Conservation (phyloP, 257 asterid species). For the Rauvolfia tetraphylla region DNA sequence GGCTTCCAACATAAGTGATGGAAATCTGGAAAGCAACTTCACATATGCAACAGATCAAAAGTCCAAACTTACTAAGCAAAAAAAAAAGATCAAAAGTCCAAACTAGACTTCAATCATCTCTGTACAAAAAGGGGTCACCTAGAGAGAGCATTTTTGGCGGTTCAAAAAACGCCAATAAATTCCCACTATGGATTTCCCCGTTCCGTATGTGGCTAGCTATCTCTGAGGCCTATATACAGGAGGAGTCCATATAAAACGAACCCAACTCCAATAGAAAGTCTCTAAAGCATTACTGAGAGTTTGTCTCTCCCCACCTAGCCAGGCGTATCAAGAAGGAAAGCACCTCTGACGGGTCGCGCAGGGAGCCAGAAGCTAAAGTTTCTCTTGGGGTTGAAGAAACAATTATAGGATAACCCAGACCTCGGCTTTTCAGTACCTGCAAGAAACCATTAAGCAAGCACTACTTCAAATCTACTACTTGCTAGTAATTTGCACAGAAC, state of each 20-base stretch:
- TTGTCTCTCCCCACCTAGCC: conserved; percentile 41
- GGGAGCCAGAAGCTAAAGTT: conserved; percentile 56
- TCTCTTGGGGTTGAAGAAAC: conserved; percentile 63
- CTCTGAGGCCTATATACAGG: not conserved
- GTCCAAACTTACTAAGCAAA: not conserved
- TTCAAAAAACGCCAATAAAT: not conserved
- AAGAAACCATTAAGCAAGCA: not conserved
- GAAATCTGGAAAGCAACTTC: not conserved
- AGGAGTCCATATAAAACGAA: not conserved
- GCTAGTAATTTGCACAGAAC: not conserved
- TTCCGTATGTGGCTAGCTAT: not conserved
- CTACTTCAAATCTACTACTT: not conserved
- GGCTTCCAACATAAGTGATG: not conserved
- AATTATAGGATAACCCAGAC: conserved; percentile 53
- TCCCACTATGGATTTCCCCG: not conserved
- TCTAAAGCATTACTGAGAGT: not conserved
- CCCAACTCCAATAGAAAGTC: not conserved
- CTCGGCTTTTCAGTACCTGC: conserved; percentile 50
- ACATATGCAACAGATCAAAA: not conserved
- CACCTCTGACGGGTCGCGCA: conserved; percentile 63
- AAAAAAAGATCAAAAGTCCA: too few relatives aligned
- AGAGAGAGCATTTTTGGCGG: not conserved
- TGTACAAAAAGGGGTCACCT: not conserved
- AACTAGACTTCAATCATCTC: not conserved
- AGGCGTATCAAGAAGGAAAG: conserved; percentile 41